phyloP scores from a whole-genome alignment of 768 basidiomycete genomes.

The Gloeophyllum trabeum region DNA sequence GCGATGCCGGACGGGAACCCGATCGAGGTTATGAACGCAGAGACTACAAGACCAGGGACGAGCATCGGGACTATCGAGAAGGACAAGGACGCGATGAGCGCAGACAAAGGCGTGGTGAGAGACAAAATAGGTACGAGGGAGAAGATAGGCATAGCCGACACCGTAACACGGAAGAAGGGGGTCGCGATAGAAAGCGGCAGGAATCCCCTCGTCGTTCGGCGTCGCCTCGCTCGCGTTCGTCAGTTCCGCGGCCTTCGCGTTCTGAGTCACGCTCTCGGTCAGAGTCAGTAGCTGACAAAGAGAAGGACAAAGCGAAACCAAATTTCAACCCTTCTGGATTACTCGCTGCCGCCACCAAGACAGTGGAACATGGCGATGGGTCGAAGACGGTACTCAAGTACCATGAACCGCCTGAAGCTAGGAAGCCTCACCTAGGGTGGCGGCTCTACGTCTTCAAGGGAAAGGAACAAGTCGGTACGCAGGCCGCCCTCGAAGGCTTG shows the following conservation, averaged over 20 bases:
- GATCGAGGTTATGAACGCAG: too few species aligned
- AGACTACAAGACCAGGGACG: too few species aligned
- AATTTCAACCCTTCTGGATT: slow-evolving; percentile 85
- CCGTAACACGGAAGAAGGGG: background rate
- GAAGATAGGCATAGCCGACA: background rate
- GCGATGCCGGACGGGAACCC: too few species aligned
- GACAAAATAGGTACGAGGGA: background rate
- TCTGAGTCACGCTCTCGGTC: slow-evolving; percentile 26
- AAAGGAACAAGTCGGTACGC: slow-evolving; percentile 80
- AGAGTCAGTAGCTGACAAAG: slow-evolving; percentile 21
- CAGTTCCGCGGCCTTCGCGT: background rate
- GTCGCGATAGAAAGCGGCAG: slow-evolving; percentile 19
- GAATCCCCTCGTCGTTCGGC: slow-evolving; percentile 40
- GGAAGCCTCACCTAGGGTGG: slow-evolving; percentile 87
- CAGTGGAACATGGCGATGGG: slow-evolving; percentile 67
- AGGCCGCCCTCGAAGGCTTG: background rate
- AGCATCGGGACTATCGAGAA: too few species aligned
- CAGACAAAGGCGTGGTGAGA: background rate
- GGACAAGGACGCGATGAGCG: too few species aligned
- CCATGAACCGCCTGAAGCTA: slow-evolving; percentile 96
- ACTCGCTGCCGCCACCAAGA: slow-evolving; percentile 94
- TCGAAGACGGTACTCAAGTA: slow-evolving; percentile 84
- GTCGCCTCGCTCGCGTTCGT: slow-evolving; percentile 30
- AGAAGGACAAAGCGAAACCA: slow-evolving; percentile 62
- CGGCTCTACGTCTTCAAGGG: slow-evolving; percentile 97